A percentile compares a stretch with the other conserved stretches of the same genome.
phyloP scores from a whole-genome alignment of 148 eudicot genomes.

The Vaccinium corymbosum region DNA sequence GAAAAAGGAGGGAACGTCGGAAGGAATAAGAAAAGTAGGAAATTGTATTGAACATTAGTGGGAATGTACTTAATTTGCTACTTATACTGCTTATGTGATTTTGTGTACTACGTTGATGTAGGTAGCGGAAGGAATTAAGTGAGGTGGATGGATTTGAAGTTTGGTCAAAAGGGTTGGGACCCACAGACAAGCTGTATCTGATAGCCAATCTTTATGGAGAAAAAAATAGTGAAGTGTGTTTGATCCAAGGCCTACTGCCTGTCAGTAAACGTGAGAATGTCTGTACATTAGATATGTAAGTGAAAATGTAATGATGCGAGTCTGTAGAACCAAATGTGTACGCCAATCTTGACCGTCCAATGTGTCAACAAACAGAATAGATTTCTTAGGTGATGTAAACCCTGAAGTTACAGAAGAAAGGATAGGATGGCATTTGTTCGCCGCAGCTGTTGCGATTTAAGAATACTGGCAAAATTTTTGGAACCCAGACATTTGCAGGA shows the following conservation, averaged over 20 bases:
- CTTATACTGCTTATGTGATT: not conserved
- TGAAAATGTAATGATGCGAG: not conserved
- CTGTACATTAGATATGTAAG: not conserved
- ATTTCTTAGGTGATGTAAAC: not conserved
- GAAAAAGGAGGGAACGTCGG: slow-evolving; percentile 28
- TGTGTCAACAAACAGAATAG: not conserved
- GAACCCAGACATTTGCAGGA: not conserved
- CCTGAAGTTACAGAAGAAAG: not conserved
- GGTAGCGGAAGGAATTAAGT: not conserved
- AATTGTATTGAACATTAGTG: slow-evolving; percentile 16
- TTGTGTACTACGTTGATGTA: not conserved
- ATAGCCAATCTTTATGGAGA: slow-evolving; percentile 13
- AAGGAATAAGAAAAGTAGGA: slow-evolving; percentile 28
- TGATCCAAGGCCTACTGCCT: slow-evolving; percentile 18
- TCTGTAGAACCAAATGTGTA: not conserved
- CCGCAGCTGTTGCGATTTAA: not conserved
- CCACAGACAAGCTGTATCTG: slow-evolving; percentile 30
- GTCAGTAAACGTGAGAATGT: slow-evolving; percentile 18
- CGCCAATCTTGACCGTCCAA: not conserved
- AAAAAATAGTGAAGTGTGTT: slow-evolving; percentile 10
- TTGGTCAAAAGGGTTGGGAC: slow-evolving; percentile 26
- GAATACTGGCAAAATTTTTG: not conserved
- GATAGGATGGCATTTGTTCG: not conserved
- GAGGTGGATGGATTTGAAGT: slow-evolving; percentile 6
- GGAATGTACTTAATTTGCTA: slow-evolving; percentile 15